These are phyloP conservation scores for Vinca minor DNA, from an alignment of 257 asterid genomes.

Conservation along the genomic window DNA sequence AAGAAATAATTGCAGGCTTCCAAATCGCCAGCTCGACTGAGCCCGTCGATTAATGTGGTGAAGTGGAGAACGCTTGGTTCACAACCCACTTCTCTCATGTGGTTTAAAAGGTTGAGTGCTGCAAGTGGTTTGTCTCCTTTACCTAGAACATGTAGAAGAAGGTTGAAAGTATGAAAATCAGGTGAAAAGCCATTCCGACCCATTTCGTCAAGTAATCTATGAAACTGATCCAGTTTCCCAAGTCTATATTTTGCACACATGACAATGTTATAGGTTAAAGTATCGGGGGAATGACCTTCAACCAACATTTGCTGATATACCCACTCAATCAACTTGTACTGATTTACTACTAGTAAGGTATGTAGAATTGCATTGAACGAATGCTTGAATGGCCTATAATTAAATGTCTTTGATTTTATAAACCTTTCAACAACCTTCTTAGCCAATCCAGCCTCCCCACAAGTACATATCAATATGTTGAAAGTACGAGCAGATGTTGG, in stretches of 20 bases:
- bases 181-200: constrained; percentile 66
- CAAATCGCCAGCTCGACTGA: constrained; percentile 85
- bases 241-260: constrained; percentile 80
- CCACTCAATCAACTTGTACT: constrained; percentile 85
- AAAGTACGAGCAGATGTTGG: constrained; percentile 86
- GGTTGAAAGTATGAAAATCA: constrained; percentile 75
- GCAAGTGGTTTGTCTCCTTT: constrained; percentile 75
- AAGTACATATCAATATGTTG: constrained; percentile 73
- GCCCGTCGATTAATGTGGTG: constrained; percentile 85
- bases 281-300: constrained; percentile 76
- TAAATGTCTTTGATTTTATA: constrained; percentile 71
- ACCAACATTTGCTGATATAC: constrained; percentile 72
- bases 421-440: constrained; percentile 81
- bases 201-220: constrained; percentile 76
- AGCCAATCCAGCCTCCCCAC: constrained; percentile 88
- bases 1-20: constrained; percentile 79
- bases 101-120: constrained; percentile 76
- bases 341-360: constrained; percentile 52
- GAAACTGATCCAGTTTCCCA: constrained; percentile 78
- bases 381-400: constrained; percentile 71
- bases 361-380: constrained; percentile 76
- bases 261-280: constrained; percentile 71
- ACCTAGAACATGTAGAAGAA: constrained; percentile 83
- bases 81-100: constrained; percentile 74
- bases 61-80: constrained; percentile 77